Conservation (phyloP, 148 eudicot species). For the Gaultheria prostrata region DNA sequence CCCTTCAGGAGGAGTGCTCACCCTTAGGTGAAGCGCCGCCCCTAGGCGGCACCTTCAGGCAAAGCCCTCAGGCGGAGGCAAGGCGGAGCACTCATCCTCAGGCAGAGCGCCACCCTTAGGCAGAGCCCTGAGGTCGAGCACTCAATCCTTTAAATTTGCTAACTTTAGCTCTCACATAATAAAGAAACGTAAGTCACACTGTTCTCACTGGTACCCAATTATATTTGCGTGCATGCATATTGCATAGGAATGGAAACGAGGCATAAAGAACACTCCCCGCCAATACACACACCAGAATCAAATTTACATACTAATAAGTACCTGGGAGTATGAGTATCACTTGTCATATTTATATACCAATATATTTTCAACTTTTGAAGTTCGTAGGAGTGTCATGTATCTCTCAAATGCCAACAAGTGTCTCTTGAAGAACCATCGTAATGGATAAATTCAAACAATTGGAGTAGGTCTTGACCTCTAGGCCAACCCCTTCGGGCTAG, state of each 20-base stretch:
- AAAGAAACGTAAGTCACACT: neutral
- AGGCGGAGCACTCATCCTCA: too few species aligned
- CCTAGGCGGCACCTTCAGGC: too few species aligned
- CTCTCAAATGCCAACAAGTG: neutral
- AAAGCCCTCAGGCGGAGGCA: too few species aligned
- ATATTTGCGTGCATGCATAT: neutral
- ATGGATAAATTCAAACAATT: neutral
- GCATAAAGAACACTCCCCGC: neutral
- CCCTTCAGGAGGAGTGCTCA: too few species aligned
- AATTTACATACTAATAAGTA: neutral
- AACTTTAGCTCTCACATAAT: neutral
- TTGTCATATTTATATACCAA: neutral
- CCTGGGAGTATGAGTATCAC: neutral
- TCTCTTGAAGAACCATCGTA: neutral
- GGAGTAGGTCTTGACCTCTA: neutral
- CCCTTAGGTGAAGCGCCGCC: too few species aligned
- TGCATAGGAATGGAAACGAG: neutral
- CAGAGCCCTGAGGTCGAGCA: too few species aligned
- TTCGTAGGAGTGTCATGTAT: neutral
- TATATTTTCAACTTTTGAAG: neutral
- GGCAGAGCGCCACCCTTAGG: too few species aligned
- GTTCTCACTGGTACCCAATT: neutral
- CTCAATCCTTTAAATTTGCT: neutral
- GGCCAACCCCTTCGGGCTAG: too few species aligned
- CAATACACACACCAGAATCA: neutral